Conservation (phyloP, 192 early-diverging fungal genomes). For the Anaeromyces robustus region DNA sequence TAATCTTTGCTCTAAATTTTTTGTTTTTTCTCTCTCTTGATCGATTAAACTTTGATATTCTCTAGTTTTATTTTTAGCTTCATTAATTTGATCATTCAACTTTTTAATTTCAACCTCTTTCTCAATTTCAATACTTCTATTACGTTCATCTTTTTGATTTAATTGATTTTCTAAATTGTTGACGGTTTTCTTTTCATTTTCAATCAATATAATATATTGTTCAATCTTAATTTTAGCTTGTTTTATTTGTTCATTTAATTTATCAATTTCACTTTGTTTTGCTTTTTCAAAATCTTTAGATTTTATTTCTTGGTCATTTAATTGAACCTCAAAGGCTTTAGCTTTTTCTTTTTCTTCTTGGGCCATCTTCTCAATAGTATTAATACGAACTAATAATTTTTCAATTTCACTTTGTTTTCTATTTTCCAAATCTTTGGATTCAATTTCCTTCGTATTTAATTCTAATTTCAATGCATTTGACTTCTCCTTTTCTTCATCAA, state of each 20-base stretch:
- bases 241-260: neutral
- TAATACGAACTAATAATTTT: neutral
- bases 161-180: neutral
- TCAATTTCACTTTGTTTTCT: neutral
- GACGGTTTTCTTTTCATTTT: neutral
- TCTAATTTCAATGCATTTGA: neutral
- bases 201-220: neutral
- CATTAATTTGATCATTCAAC: neutral
- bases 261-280: neutral
- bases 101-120: neutral
- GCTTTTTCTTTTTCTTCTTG: neutral
- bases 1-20: neutral
- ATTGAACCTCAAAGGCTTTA: neutral
- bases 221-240: neutral
- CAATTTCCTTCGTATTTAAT: neutral
- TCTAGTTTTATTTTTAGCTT: neutral
- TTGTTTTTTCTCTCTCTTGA: neutral
- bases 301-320: neutral
- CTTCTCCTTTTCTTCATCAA: neutral
- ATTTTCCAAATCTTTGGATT: neutral
- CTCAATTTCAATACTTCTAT: neutral
- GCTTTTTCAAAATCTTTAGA: neutral
- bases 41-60: neutral
- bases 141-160: neutral
- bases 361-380: neutral